These are phyloP conservation scores for Oidium heveae DNA, from an alignment of 2,329 filamentous ascomycete species.

Conservation along the genomic window DNA sequence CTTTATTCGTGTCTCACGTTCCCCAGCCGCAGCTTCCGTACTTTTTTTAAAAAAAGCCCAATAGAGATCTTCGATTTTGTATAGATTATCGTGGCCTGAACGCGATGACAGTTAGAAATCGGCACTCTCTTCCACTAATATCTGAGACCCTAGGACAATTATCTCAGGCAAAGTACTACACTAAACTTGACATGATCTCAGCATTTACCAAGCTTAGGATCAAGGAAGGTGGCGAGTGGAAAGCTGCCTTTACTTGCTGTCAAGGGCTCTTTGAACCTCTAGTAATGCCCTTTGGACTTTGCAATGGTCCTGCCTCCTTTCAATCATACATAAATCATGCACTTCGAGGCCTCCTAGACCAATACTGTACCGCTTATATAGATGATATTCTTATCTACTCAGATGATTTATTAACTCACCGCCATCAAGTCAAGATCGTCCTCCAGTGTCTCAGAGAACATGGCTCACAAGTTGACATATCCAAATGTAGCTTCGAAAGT, in stretches of 20 bases:
- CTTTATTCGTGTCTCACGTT: neutral
- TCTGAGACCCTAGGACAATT: neutral
- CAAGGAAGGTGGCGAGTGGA: neutral
- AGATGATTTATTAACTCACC: neutral
- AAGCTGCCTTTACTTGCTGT: neutral
- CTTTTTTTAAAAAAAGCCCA: neutral
- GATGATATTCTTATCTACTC: neutral
- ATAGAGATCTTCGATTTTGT: neutral
- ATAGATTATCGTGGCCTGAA: neutral
- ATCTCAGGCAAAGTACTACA: neutral
- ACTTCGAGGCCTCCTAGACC: neutral
- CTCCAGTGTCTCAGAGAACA: neutral
- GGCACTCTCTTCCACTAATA: neutral
- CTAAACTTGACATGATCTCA: neutral
- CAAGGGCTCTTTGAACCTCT: neutral
- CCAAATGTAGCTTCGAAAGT: neutral
- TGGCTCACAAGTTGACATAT: neutral
- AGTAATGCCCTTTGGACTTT: neutral
- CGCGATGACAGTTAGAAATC: neutral
- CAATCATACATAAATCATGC: neutral
- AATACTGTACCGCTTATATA: neutral
- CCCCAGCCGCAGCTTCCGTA: neutral
- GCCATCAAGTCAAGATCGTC: neutral
- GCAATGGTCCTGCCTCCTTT: neutral
- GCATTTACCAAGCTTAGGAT: neutral